Base-by-base conservation (phyloP, 2,329 filamentous ascomycete genomes). In the Leptodontidium sp. region DNA sequence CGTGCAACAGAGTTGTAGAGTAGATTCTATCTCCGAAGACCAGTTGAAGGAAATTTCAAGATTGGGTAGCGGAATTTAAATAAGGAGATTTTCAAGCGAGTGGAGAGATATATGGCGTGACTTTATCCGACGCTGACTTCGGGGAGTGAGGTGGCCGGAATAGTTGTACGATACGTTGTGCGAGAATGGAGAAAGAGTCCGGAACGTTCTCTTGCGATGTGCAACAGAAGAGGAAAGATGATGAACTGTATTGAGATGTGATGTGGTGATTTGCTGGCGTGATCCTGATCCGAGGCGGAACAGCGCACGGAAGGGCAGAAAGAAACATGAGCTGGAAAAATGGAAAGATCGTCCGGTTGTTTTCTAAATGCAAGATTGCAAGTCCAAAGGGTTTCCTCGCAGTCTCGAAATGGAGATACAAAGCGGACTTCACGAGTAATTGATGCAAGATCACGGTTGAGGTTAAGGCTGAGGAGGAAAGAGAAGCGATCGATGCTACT, bases 191-290 rank as follows among this genome's bases (percentile, higher is more conserved):
- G 3, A 38, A 11, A 35, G 15, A 9, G 32, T 58, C 55, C 55
- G 35, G 55, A 38, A 17, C n/a, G 55, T 58, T 58, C 35, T 43
- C 32, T 58, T 58, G 55, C 32, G 55, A 58, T 40, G 8, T 58
- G 55, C 55, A 58, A 58, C 55, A 58, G 35, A 58, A 8, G 15
- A 12, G n/a, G 35, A 14, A 38, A 17, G 21, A 57, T 4, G 12
- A 4, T 11, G 6, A 8, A 8, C 26, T 26, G 21, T 12, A n/a
- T 52, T 12, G 15, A 14, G 26, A 12, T 2, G 32, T 55, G 29
- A 35, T 15, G 52, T 6, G 29, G 52, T 35, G 29, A 29, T 55
- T 35, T 35, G 7, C 26, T 55, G 52, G 52, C 52, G 15, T 35
- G 26, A 55, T 55, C n/a, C 7, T 35, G 26, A 35, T n/a, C n/a